These are phyloP conservation scores for Fusarium sarcochroum DNA, from an alignment of 2,329 filamentous ascomycete species.

Conservation along the genomic window DNA sequence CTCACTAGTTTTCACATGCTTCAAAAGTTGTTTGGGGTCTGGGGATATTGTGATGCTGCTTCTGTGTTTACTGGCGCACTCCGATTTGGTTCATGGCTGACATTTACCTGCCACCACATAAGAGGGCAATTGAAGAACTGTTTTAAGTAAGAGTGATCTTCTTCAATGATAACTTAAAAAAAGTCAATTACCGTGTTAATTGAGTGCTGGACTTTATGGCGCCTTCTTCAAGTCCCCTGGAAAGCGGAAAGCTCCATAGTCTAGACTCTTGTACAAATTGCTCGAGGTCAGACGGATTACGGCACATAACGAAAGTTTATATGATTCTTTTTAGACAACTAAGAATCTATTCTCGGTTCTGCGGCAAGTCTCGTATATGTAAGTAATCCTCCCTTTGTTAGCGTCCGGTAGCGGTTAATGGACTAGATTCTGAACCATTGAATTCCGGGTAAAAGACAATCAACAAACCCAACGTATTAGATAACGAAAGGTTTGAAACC, in stretches of 20 bases:
- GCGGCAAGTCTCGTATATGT: constrained; percentile 19
- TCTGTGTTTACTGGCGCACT: too few species aligned
- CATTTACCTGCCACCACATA: too few species aligned
- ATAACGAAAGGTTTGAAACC: neutral
- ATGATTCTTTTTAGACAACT: neutral
- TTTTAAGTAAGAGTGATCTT: too few species aligned
- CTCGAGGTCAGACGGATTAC: constrained; percentile 7
- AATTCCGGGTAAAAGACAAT: neutral
- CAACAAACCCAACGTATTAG: neutral
- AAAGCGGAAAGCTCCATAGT: neutral
- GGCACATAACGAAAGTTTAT: neutral
- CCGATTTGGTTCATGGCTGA: too few species aligned
- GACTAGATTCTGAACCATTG: neutral
- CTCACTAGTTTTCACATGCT: too few species aligned
- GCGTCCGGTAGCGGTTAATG: constrained; percentile 9
- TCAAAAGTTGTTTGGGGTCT: too few species aligned
- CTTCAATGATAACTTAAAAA: too few species aligned
- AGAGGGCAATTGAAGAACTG: too few species aligned
- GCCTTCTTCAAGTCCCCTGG: too few species aligned
- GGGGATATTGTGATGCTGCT: too few species aligned
- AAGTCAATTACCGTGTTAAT: too few species aligned
- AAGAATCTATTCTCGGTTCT: constrained; percentile 14
- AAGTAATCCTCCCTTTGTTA: constrained; percentile 6
- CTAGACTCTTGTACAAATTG: neutral
- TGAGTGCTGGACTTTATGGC: too few species aligned